phyloP scores from a whole-genome alignment of 2,329 filamentous ascomycete species.

The Hymenotorrendiella dingleyae region DNA sequence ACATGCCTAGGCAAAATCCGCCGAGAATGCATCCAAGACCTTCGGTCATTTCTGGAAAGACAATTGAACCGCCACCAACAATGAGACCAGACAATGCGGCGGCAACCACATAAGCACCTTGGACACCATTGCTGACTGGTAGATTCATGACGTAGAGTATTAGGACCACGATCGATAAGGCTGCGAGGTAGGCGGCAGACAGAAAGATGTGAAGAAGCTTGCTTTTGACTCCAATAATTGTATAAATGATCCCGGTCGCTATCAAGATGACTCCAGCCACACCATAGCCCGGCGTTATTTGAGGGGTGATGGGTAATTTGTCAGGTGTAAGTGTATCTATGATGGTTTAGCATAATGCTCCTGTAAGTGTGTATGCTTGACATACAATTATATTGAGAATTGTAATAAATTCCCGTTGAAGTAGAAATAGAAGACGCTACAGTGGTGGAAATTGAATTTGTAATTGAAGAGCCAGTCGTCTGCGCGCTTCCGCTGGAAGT shows the following conservation, averaged over 20 bases:
- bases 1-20: constrained; percentile 44
- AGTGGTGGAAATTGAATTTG: constrained; percentile 2
- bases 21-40: constrained; percentile 56
- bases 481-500: constrained; percentile 2
- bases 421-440: constrained; percentile 5
- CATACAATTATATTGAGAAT: constrained; percentile 23
- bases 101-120: constrained; percentile 83
- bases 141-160: constrained; percentile 84
- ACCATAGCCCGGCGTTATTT: constrained; percentile 73
- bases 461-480: constrained; percentile 1
- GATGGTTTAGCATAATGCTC: constrained; percentile 12
- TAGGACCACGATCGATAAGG: constrained; percentile 71
- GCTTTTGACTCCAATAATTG: constrained; percentile 77
- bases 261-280: constrained; percentile 75
- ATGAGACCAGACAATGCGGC: constrained; percentile 65
- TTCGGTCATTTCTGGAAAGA: constrained; percentile 80
- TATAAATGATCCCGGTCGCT: constrained; percentile 62
- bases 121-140: constrained; percentile 67
- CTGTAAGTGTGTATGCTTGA: not conserved
- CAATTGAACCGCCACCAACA: constrained; percentile 65
- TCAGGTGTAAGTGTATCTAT: constrained; percentile 32
- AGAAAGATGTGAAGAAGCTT: constrained; percentile 74
- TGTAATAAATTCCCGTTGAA: constrained; percentile 12
- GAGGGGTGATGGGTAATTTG: constrained; percentile 64
- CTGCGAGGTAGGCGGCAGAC: constrained; percentile 67